Evolutionary conservation across 75 land plant species (phyloP), one percentile per base, ranked within the genome.

Genomic region (Gnetum montanum): DNA sequence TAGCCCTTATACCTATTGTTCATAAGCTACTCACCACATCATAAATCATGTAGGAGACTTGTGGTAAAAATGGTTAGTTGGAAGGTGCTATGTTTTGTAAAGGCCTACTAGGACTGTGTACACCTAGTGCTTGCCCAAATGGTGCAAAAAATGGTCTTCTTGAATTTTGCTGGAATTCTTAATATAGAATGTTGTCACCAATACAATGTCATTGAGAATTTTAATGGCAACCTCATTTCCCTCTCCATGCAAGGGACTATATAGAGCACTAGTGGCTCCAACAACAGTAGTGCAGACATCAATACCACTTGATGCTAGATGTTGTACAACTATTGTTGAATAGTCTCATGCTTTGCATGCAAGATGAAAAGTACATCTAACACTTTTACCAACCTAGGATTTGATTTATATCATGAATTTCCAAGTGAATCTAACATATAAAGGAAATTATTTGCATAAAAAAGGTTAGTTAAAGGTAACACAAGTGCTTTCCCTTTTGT

Each of bases 211-310:
- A 62, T 41, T 79, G 46, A 95, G 72, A 91, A 90, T 95, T 63
- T 76, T 95, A 46, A 95, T 68, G 18, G 90, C 99, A 66, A 86
- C 96, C 92, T 90, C 99, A 78, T 90, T 95, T 23, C 92, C 99
- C 28, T 96, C 99, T 66, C 99, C 96, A 79, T 90, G 99, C 46
- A 95, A 81, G 31, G 99, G 99, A 26, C 96, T 96, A 71, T 95
- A 95, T 28, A 95, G 43, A 36, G 99, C 88, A n/a, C 99, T 96
- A 66, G 85, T 86, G 41, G 86, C 99, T 55, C 96, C 92, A 66
- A 92, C 82, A 71, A 90, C 72, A 30, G 96, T 96, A 19, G 92
- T 90, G 63, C 74, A 95, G 5, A 95, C 99, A 90, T 94, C 95
- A 49, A 94, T 91, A 29, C 96, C 96, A 80, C 99, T 95, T 24